Base-by-base conservation (phyloP, 352 stramenopile genomes). In the Hyphochytrium catenoides region DNA sequence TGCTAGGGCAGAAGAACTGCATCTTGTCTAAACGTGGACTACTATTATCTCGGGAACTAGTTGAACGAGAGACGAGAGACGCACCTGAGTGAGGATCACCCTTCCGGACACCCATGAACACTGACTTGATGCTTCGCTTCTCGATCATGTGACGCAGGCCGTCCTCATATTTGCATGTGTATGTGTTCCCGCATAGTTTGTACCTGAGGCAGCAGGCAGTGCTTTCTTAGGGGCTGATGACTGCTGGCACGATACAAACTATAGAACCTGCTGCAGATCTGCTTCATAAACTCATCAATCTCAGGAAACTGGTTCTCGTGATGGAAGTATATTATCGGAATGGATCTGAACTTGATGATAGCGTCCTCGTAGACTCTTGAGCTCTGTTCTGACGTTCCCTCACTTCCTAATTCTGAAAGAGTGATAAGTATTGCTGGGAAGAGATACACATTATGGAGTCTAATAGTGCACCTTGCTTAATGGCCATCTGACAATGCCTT, bases 241-340 rank as follows among this genome's bases (percentile, higher is more conserved):
- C n/a, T 26, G 24, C 9, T 16, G 20, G 35, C 43, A 54, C 11
- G 18, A 31, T 7, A 19, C 36, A 22, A 41, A 50, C 26, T 36
- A 62, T 33, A 44, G 39, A 60, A 72, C 31, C 55, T 61, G 18
- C 45, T 37, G 11, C 57, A 64, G 38, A 67, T 70, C 24, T 66
- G 26, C 31, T 82, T 56, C 25, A 86, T 86, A 41, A 91, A 91
- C 11, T 63, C 56, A 16, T 71, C 53, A n/a, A 93, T 62, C 44
- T 92, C 70, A 2, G 68, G 65, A 54, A 96, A 96, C 57, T 95
- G 83, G 48, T 93, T 67, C 23, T 70, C 50, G 40, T 90, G 84
- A 43, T 95, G 69, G 52, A 95, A 97, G 59, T 95, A 97, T 51
- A 97, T 87, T 11, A 92, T 63, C 0, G 68, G 71, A 17, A 86